Evolutionary conservation across 805 yeast species (phyloP).

Genomic region (Candida xyloterini): DNA sequence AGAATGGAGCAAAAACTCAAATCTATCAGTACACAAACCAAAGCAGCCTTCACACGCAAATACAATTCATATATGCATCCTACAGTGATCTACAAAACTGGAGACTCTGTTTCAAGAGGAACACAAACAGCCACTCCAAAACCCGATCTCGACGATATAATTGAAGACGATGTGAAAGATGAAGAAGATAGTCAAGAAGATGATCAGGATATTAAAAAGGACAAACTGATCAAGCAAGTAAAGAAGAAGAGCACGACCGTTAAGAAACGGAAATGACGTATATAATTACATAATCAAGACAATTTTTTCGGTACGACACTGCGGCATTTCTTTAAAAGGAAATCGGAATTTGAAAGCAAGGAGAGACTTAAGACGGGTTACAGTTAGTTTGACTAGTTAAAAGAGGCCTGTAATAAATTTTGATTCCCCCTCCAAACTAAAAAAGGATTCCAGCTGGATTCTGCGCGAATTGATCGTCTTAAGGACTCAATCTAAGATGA

Average conservation of each 20-base stretch:
- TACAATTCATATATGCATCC: conserved; percentile 82
- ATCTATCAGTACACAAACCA: conserved; percentile 70
- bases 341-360: conserved; percentile 8
- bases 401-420: no score
- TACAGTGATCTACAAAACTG: conserved; percentile 74
- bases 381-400: background rate
- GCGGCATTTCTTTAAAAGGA: conserved; percentile 7
- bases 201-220: conserved; percentile 54
- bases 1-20: conserved; percentile 46
- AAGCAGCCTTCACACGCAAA: conserved; percentile 80
- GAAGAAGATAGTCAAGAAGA: conserved; percentile 40
- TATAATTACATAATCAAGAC: conserved; percentile 2
- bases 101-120: conserved; percentile 50
- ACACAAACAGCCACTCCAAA: conserved; percentile 25
- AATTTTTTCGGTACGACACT: background rate
- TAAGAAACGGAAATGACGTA: conserved; percentile 9
- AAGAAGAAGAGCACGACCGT: conserved; percentile 17
- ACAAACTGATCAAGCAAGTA: conserved; percentile 58
- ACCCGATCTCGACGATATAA: conserved; percentile 72
- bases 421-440: no score
- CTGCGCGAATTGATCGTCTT: no score
- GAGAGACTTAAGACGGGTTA: background rate
- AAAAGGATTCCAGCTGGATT: no score
- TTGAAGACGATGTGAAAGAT: conserved; percentile 49
- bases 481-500: conserved; percentile 22